Evolutionary conservation across 768 basidiomycete genomes (phyloP), one percentile per base, ranked within the genome.

Genomic region (Kwoniella dendrophila): DNA sequence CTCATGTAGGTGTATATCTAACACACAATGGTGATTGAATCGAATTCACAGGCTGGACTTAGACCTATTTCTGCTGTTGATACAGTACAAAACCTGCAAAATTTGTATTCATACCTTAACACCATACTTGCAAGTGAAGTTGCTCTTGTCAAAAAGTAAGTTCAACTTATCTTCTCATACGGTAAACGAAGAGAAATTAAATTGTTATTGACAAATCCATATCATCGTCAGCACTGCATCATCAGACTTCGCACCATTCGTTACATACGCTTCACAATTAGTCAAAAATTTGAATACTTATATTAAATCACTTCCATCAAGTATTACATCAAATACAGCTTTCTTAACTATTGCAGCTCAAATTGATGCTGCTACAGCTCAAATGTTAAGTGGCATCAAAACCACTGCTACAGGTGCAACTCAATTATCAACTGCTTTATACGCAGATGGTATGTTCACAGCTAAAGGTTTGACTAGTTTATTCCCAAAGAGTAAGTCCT

Each of bases 401-500:
- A 27, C 33, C 16, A 53, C 44, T 20, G 30, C 49, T 20, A 10
- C 20, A 20, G 59, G 59, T 20, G 5, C 59, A 5, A 47, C 51
- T 20, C 34, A 53, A 26, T 33, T 61, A 3, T 40, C 59, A 10
- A 61, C 59, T 22, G 59, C 59, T 4, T 33, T 61, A 20, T 61
- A 61, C 22, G 59, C 34, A 5, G 59, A 61, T 30, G 59, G 59
- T 2, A 38, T 40, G 41, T 53, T 61, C 44, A 45, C 43, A 14
- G 51, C 38, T 34, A 11, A 16, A 18, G 22, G 16, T 47, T n/a
- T 54, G 52, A 34, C 22, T 14, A 44, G 10, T 24, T 61, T 53
- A 30, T 26, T 61, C 48, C 59, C 59, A 10, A 61, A 49, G 59
- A 61, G 51, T 61, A 41, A 53, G 59, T 45, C 29, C 55, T 8